Base-by-base conservation (phyloP, 108 stramenopile genomes). In the Cyclotella cryptica region DNA sequence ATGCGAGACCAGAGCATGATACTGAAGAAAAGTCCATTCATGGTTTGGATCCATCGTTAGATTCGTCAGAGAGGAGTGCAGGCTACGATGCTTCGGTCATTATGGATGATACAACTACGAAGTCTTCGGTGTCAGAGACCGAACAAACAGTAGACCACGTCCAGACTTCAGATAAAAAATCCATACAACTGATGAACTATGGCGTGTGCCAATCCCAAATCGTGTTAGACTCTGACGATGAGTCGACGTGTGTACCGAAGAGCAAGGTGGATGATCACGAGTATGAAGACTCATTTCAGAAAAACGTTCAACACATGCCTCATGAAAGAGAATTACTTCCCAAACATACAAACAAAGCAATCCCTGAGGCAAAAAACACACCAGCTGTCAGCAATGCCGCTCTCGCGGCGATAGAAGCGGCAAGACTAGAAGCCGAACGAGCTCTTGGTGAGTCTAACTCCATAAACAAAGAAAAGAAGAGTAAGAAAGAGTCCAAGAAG, bases 201-300 rank as follows among this genome's bases (percentile, higher is more conserved):
- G 35, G 6, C 6, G 35, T 6, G 6, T 35, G 2, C 35, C 35
- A 35, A 35, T 35, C 35, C 35, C 6, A 39, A 40, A 40, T 42
- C 1, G 40, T 62, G 10, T 42, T 62, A 10, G 64, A 65, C 21
- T 65, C 64, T 3, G 64, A 65, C 35, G 64, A 65, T 43, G 64
- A 65, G 15, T 65, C 64, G 3, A 46, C 45, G 13, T 6, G 10
- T 42, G 35, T n/a, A 26, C 18, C 40, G 24, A 62, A n/a, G 1
- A 30, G 35, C 61, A 41, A 15, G 28, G 35, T 26, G 14, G 18
- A 65, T 24, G 22, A 65, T 15, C 45, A 65, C 64, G 45, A 12
- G 24, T 9, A 65, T 21, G 3, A 65, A 47, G 45, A 65, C 1
- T 2, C 22, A 4, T 8, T 11, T 14, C 1, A 19, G 30, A 17